Percentiles rank a stretch among this genome's conserved stretches.
Evolutionary conservation across 106 monocot genomes (phyloP).

Genomic region (Posidonia australis): DNA sequence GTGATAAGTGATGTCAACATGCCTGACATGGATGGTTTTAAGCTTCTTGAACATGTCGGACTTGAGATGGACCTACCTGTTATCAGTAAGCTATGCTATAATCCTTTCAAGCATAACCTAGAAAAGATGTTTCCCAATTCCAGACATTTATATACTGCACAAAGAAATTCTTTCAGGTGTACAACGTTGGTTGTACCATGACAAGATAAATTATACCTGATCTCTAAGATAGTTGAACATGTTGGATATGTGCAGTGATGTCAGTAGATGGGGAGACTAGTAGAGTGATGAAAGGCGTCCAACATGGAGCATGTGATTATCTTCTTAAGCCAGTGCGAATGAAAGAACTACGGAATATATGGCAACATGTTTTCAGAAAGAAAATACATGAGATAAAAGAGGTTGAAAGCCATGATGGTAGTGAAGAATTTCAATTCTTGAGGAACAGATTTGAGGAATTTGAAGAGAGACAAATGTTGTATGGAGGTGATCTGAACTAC

Average conservation of each 20-base stretch:
- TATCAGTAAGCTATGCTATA: slow-evolving; percentile 54
- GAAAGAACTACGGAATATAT: slow-evolving; percentile 92
- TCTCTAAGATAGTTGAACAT: too few species aligned
- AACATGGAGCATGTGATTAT: slow-evolving; percentile 96
- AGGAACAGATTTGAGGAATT: slow-evolving; percentile 39
- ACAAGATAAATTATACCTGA: too few species aligned
- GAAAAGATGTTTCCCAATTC: too few species aligned
- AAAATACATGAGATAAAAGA: slow-evolving; percentile 84
- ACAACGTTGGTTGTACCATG: too few species aligned
- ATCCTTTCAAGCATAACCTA: neutral
- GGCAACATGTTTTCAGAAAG: slow-evolving; percentile 96
- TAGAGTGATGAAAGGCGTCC: slow-evolving; percentile 98
- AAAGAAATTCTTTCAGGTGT: too few species aligned
- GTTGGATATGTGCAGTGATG: slow-evolving; percentile 60
- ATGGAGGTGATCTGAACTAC: slow-evolving; percentile 26
- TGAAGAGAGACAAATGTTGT: slow-evolving; percentile 40
- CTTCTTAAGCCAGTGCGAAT: slow-evolving; percentile 90
- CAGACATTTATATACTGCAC: too few species aligned
- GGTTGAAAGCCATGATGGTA: slow-evolving; percentile 47
- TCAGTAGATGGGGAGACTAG: slow-evolving; percentile 97
- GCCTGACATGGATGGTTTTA: slow-evolving; percentile 95
- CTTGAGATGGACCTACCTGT: slow-evolving; percentile 95
- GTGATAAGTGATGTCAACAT: slow-evolving; percentile 98
- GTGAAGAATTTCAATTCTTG: slow-evolving; percentile 47
- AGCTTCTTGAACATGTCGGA: slow-evolving; percentile 82